Conservation (phyloP, 2,329 filamentous ascomycete species). For the Alternaria arborescens region DNA sequence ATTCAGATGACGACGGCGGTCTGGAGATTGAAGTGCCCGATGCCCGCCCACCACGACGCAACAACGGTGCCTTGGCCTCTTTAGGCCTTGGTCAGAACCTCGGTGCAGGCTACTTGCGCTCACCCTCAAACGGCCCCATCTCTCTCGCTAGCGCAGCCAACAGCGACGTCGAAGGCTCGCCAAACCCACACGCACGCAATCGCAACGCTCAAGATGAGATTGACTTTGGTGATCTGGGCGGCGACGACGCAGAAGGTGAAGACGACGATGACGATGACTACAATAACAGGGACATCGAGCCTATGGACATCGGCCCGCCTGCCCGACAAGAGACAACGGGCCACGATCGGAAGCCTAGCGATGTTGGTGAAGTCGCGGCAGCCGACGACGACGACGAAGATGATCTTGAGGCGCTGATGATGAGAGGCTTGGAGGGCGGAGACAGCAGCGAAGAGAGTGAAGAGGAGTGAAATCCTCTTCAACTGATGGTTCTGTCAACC, state of each 20-base stretch:
- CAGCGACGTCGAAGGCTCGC: conserved; percentile 40
- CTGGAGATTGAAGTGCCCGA: conserved; percentile 49
- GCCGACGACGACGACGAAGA: conserved; percentile 49
- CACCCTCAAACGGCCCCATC: conserved; percentile 52
- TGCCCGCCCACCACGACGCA: conserved; percentile 26
- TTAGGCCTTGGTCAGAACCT: conserved; percentile 40
- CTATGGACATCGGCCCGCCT: conserved; percentile 46
- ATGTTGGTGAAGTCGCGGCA: conserved; percentile 13
- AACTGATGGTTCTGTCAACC: neutral
- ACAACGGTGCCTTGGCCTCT: conserved; percentile 32
- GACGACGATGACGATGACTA: conserved; percentile 48
- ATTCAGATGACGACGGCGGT: conserved; percentile 36
- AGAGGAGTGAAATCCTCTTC: conserved; percentile 44
- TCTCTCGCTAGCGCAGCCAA: conserved; percentile 55
- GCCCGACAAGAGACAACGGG: conserved; percentile 23
- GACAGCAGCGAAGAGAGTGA: conserved; percentile 56
- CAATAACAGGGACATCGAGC: conserved; percentile 38
- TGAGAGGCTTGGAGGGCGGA: conserved; percentile 49
- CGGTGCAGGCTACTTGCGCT: conserved; percentile 33
- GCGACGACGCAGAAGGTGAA: conserved; percentile 32
- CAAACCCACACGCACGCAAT: conserved; percentile 32
- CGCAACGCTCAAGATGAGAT: conserved; percentile 41
- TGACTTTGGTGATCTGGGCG: conserved; percentile 46
- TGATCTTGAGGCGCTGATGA: conserved; percentile 57
- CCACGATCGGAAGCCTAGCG: conserved; percentile 22